phyloP scores from a whole-genome alignment of 768 basidiomycete species.

The Lactarius evosmus region DNA sequence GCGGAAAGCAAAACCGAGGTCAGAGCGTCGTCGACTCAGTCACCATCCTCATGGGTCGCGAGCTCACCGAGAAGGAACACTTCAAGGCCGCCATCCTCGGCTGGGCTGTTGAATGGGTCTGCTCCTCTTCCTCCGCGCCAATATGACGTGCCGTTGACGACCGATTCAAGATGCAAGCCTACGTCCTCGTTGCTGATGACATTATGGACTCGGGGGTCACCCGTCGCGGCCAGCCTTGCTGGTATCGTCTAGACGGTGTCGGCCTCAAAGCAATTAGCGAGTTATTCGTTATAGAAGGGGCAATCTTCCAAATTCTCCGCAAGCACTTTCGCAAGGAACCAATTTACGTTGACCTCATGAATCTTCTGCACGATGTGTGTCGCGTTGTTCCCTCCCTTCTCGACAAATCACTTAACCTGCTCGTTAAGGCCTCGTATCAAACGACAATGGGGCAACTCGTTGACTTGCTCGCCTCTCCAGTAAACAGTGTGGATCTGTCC shows the following conservation, averaged over 20 bases:
- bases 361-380: constrained; percentile 83
- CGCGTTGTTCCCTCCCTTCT: neutral
- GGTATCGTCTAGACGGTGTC: constrained; percentile 72
- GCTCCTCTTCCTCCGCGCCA: constrained; percentile 33
- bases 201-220: constrained; percentile 98
- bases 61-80: constrained; percentile 80
- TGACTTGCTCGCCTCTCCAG: constrained; percentile 93
- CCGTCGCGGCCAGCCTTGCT: constrained; percentile 91
- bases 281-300: constrained; percentile 90
- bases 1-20: constrained; percentile 94
- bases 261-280: constrained; percentile 94
- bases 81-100: constrained; percentile 84
- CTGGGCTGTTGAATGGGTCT: constrained; percentile 92
- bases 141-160: neutral
- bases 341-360: constrained; percentile 87
- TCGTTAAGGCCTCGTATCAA: constrained; percentile 61
- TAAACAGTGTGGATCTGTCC: constrained; percentile 81
- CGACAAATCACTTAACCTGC: neutral
- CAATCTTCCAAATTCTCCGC: constrained; percentile 89
- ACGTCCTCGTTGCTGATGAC: constrained; percentile 95
- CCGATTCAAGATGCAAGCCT: constrained; percentile 81
- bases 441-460: constrained; percentile 97
- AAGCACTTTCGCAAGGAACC: constrained; percentile 73
- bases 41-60: constrained; percentile 74
- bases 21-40: constrained; percentile 92